A percentile compares a stretch with the other conserved stretches of the same genome.
Evolutionary conservation across 2,329 filamentous ascomycete genomes (phyloP).

Genomic region (Lachnellula suecica): DNA sequence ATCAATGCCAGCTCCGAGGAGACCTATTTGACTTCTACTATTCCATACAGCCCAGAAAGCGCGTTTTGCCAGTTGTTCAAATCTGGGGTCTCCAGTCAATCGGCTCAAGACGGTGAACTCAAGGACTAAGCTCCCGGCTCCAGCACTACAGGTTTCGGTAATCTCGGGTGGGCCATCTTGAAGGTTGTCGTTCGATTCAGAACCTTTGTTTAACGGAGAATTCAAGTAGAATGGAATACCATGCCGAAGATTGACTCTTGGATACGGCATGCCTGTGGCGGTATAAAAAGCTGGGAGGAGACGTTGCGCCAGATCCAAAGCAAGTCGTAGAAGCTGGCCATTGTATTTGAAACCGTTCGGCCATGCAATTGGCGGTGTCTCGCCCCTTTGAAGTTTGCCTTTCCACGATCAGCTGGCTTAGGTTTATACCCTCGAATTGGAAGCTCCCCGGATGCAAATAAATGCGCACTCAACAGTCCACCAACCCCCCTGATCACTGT

Average conservation of each 20-base stretch:
- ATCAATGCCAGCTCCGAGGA: slow-evolving; percentile 90
- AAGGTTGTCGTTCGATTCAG: slow-evolving; percentile 41
- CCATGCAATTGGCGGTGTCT: slow-evolving; percentile 65
- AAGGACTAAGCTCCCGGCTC: slow-evolving; percentile 90
- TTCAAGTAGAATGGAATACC: slow-evolving; percentile 92
- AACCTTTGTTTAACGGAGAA: slow-evolving; percentile 69
- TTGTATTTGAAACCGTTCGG: slow-evolving; percentile 78
- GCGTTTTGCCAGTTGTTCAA: slow-evolving; percentile 84
- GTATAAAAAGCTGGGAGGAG: slow-evolving; percentile 92
- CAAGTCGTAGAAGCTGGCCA: slow-evolving; percentile 86
- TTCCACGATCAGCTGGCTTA: slow-evolving; percentile 18
- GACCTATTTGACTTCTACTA: slow-evolving; percentile 76
- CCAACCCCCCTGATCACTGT: slow-evolving; percentile 93
- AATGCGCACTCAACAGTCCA: slow-evolving; percentile 85
- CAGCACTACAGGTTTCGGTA: slow-evolving; percentile 95
- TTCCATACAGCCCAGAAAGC: slow-evolving; percentile 99
- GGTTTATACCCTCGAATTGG: slow-evolving; percentile 80
- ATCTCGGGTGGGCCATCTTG: slow-evolving; percentile 56
- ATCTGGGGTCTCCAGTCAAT: slow-evolving; percentile 81
- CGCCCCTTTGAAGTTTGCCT: slow-evolving; percentile 40
- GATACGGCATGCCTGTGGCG: slow-evolving; percentile 87
- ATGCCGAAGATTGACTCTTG: slow-evolving; percentile 84
- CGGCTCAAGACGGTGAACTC: slow-evolving; percentile 91
- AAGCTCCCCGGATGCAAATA: slow-evolving; percentile 88
- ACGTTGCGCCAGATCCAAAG: slow-evolving; percentile 78